These are phyloP conservation scores for Elsinoe ampelina DNA, from an alignment of 2,329 filamentous ascomycete species.

Conservation along the genomic window DNA sequence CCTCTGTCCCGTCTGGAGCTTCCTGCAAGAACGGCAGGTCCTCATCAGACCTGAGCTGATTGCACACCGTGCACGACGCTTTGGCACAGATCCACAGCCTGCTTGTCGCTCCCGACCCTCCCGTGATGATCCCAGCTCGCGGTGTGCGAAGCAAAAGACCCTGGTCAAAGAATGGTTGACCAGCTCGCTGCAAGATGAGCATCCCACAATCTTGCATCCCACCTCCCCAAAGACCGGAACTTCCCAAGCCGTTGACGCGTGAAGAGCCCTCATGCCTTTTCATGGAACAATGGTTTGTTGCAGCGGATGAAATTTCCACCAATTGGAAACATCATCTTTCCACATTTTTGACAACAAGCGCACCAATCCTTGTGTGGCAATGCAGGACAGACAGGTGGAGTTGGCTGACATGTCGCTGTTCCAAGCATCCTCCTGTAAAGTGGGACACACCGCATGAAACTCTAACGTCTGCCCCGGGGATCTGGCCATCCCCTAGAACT, in stretches of 20 bases:
- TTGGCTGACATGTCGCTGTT: not conserved
- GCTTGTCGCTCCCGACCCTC: slow-evolving; percentile 10
- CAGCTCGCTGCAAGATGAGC: slow-evolving; percentile 2
- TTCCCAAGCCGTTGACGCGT: not conserved
- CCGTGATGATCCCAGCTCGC: slow-evolving; percentile 9
- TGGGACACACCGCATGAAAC: slow-evolving; percentile 6
- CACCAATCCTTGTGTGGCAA: not conserved
- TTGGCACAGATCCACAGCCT: slow-evolving; percentile 7
- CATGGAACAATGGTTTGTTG: slow-evolving; percentile 4
- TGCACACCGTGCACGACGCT: slow-evolving; percentile 4
- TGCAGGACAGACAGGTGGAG: not conserved
- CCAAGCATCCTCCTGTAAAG: not conserved
- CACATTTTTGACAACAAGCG: not conserved
- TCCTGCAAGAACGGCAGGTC: slow-evolving; percentile 9
- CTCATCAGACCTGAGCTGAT: not conserved
- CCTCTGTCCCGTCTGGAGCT: not conserved
- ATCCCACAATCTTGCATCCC: slow-evolving; percentile 4
- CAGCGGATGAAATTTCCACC: not conserved
- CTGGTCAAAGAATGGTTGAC: not conserved
- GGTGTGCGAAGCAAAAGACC: not conserved
- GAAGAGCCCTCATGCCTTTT: not conserved
- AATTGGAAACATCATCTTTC: not conserved
- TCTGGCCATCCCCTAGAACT: too few relatives aligned
- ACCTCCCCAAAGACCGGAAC: not conserved
- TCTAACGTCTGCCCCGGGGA: too few relatives aligned